A percentile compares a stretch with the other conserved stretches of the same genome.
Conservation (phyloP, 2,329 filamentous ascomycete species). For the Colletotrichum acutatum region DNA sequence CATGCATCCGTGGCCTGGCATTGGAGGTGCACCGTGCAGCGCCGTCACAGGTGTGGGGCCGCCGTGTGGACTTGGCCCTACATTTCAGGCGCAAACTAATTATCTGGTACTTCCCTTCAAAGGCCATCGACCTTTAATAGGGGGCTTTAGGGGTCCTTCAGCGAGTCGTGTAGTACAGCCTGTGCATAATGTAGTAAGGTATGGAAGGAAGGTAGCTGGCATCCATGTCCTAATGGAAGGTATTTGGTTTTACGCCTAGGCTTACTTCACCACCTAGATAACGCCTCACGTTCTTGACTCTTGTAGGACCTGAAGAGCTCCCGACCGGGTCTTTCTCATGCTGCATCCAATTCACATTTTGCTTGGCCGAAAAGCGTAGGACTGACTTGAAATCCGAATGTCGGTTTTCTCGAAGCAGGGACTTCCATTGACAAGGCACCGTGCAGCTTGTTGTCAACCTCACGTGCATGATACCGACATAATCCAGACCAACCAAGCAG, state of each 20-base stretch:
- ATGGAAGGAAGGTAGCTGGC: neutral
- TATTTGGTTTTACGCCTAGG: too few species aligned
- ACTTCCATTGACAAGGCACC: neutral
- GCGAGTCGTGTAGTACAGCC: neutral
- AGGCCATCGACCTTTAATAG: neutral
- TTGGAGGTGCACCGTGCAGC: conserved; percentile 12
- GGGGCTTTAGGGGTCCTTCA: neutral
- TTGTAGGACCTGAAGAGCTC: neutral
- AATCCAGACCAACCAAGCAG: neutral
- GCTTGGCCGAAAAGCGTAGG: neutral
- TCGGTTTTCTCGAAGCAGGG: neutral
- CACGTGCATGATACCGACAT: neutral
- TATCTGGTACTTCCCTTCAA: neutral
- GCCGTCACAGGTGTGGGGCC: conserved; percentile 12
- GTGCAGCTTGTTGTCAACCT: neutral
- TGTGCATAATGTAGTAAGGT: too few species aligned
- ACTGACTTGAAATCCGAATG: too few species aligned
- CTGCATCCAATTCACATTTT: neutral
- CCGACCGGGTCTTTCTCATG: neutral
- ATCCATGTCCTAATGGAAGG: neutral
- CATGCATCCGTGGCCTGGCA: conserved; percentile 14
- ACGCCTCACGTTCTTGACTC: too few species aligned
- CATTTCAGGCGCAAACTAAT: conserved; percentile 22
- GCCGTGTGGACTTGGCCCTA: conserved; percentile 9
- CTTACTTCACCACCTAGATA: too few species aligned